These are phyloP conservation scores for Acacia pycnantha DNA, from an alignment of 331 rosid genomes.

Conservation along the genomic window DNA sequence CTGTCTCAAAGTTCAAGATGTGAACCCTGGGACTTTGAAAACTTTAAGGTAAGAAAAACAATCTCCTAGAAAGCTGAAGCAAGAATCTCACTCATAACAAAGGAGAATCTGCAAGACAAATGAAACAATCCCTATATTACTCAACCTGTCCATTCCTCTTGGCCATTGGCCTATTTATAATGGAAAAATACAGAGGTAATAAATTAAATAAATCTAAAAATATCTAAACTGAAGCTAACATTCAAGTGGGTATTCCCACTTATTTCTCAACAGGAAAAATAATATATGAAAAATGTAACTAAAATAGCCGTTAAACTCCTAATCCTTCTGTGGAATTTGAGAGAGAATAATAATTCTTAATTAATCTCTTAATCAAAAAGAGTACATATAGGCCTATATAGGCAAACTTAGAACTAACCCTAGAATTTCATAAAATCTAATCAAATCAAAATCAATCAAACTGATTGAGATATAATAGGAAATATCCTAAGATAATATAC, in stretches of 20 bases:
- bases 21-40: background rate
- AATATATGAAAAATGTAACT: background rate
- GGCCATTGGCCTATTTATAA: background rate
- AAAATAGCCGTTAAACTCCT: background rate
- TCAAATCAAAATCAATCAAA: no score
- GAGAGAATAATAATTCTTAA: no score
- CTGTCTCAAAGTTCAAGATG: conserved; percentile 14
- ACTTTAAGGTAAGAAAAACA: background rate
- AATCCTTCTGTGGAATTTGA: no score
- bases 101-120: background rate
- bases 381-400: no score
- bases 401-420: no score
- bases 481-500: no score
- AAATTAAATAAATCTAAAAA: background rate
- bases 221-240: background rate
- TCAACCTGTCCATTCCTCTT: background rate
- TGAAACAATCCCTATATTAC: background rate
- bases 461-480: no score
- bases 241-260: background rate
- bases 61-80: background rate
- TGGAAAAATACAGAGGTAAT: background rate
- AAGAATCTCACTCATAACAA: background rate
- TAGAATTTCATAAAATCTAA: no score
- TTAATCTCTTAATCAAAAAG: no score
- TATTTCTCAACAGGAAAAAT: background rate